phyloP scores from a whole-genome alignment of 345 rosid genomes.

The Alliaria petiolata region DNA sequence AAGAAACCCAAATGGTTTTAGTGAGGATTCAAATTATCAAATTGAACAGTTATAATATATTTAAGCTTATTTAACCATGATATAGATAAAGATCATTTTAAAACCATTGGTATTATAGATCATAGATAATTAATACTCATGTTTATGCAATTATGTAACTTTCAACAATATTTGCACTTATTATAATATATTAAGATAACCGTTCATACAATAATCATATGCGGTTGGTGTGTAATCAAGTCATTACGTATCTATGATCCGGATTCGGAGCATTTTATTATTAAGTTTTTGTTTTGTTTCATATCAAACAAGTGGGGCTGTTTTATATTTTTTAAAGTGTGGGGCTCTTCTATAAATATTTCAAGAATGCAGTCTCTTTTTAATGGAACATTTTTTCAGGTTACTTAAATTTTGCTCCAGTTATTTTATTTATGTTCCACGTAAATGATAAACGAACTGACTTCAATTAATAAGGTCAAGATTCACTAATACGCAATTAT shows the following conservation, averaged over 20 bases:
- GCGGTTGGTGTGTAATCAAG: slow-evolving; percentile 11
- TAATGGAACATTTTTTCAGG: slow-evolving; percentile 8
- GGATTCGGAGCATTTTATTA: neutral
- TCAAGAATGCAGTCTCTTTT: neutral
- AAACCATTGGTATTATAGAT: neutral
- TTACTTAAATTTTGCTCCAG: slow-evolving; percentile 13
- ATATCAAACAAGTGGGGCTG: neutral
- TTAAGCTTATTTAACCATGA: neutral
- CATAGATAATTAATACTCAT: neutral
- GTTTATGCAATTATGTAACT: neutral
- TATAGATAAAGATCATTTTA: neutral
- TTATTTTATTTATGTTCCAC: slow-evolving; percentile 19
- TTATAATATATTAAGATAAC: neutral
- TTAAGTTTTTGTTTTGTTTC: neutral
- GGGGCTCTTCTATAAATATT: neutral
- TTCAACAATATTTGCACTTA: neutral
- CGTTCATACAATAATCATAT: neutral
- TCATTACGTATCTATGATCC: slow-evolving; percentile 12
- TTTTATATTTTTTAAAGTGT: neutral
- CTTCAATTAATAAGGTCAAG: slow-evolving; percentile 27
- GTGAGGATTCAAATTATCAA: neutral
- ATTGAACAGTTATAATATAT: neutral
- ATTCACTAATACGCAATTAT: slow-evolving; percentile 30
- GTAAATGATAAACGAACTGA: slow-evolving; percentile 14
- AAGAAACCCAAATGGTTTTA: neutral